Evolutionary conservation across 2,329 filamentous ascomycete species (phyloP).

Genomic region (Lasiodiplodia hormozganensis): DNA sequence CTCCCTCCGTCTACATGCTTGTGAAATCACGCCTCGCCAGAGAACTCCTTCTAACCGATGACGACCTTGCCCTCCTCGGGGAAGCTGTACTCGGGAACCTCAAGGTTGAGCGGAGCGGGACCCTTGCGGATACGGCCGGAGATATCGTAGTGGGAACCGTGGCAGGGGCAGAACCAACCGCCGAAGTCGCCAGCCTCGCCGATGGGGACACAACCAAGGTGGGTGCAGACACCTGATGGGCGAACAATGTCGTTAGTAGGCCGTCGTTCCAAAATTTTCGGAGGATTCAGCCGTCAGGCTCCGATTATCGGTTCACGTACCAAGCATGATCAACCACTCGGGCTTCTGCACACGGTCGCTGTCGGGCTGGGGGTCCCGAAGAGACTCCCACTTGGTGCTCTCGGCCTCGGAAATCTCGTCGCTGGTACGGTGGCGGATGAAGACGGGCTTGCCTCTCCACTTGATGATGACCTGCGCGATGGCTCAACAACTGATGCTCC

Average conservation of each 20-base stretch:
- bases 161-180: constrained; percentile 99
- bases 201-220: constrained; percentile 98
- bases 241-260: constrained; percentile 34
- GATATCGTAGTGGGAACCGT: constrained; percentile 99
- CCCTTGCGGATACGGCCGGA: constrained; percentile 98
- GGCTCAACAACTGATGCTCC: constrained; percentile 33
- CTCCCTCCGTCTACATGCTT: constrained; percentile 23
- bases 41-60: constrained; percentile 71
- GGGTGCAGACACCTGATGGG: constrained; percentile 88
- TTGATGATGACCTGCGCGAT: constrained; percentile 87
- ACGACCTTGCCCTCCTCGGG: constrained; percentile 85
- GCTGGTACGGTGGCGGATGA: constrained; percentile 96
- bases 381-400: constrained; percentile 77
- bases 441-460: constrained; percentile 99
- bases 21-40: background rate
- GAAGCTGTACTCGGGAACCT: constrained; percentile 93
- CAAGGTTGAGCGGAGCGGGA: constrained; percentile 95
- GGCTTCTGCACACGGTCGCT: constrained; percentile 95
- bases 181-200: constrained; percentile 98
- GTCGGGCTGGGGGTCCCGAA: constrained; percentile 92
- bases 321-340: constrained; percentile 99
- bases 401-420: constrained; percentile 96
- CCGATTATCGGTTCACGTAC: constrained; percentile 57
- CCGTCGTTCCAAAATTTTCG: background rate
- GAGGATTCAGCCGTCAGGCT: background rate